These are phyloP conservation scores for Rhazya stricta DNA, from an alignment of 257 asterid species.

Conservation along the genomic window DNA sequence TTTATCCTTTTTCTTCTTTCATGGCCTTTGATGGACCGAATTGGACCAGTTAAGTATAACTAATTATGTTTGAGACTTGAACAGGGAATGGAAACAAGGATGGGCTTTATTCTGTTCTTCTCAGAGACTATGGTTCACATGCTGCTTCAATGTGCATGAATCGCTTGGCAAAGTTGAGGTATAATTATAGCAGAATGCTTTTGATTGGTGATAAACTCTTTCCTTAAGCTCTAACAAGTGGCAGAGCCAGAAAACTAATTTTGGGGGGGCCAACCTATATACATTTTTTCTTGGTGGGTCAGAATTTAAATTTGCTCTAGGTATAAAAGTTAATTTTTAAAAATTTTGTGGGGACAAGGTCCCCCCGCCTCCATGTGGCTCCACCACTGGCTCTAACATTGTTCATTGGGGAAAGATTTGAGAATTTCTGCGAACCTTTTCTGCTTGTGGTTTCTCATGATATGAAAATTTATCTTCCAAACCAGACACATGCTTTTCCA, in stretches of 20 bases:
- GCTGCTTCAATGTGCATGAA: slow-evolving; percentile 95
- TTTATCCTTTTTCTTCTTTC: not conserved
- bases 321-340: no score
- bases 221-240: slow-evolving; percentile 1
- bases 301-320: no score
- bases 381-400: no score
- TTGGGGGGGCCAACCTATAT: no score
- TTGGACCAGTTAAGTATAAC: not conserved
- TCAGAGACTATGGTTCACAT: slow-evolving; percentile 83
- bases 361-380: no score
- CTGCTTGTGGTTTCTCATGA: not conserved
- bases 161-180: slow-evolving; percentile 96
- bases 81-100: slow-evolving; percentile 96
- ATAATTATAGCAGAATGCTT: slow-evolving; percentile 16
- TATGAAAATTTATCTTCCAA: slow-evolving; percentile 4
- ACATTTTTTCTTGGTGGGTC: no score
- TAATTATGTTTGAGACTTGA: slow-evolving; percentile 16
- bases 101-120: slow-evolving; percentile 89
- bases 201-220: slow-evolving; percentile 11
- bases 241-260: no score
- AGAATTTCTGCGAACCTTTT: not conserved
- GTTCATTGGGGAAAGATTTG: not conserved
- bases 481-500: not conserved
- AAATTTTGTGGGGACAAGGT: no score
- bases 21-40: not conserved